Percentiles rank a stretch among this genome's conserved stretches.
Evolutionary conservation across 106 monocot species (phyloP).

Genomic region (Hemerocallis citrina): DNA sequence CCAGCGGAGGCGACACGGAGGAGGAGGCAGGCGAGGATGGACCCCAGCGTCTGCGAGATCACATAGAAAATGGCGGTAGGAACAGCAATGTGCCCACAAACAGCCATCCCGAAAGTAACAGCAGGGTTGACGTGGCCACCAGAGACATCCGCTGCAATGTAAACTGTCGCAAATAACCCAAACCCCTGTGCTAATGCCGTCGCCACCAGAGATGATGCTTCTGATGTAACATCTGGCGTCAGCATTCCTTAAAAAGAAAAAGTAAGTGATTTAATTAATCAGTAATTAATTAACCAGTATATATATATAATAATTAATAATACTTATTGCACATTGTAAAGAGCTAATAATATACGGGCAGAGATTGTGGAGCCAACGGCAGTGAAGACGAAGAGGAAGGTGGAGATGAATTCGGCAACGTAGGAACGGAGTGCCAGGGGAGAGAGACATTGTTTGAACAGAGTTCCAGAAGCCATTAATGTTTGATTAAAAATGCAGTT

Average conservation of each 20-base stretch:
- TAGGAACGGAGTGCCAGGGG: slow-evolving; percentile 53
- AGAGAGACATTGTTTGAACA: slow-evolving; percentile 41
- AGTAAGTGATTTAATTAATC: background rate
- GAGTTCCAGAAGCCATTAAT: slow-evolving; percentile 49
- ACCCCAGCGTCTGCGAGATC: slow-evolving; percentile 45
- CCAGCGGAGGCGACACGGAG: slow-evolving; percentile 58
- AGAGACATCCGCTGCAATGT: slow-evolving; percentile 52
- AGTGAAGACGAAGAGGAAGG: slow-evolving; percentile 66
- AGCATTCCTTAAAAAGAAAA: slow-evolving; percentile 54
- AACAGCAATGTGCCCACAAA: slow-evolving; percentile 49
- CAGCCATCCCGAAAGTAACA: slow-evolving; percentile 58
- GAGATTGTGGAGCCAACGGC: slow-evolving; percentile 66
- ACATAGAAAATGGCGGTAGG: slow-evolving; percentile 66
- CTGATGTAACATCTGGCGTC: slow-evolving; percentile 38
- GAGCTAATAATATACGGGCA: slow-evolving; percentile 31
- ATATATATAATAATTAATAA: background rate
- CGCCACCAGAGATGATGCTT: slow-evolving; percentile 55
- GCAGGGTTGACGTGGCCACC: slow-evolving; percentile 81
- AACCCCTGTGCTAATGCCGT: slow-evolving; percentile 62
- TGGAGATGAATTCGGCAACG: slow-evolving; percentile 88
- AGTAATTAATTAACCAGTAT: background rate
- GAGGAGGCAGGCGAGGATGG: slow-evolving; percentile 76
- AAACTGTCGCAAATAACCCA: slow-evolving; percentile 51
- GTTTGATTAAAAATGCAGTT: too few species aligned
- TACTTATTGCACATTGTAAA: background rate